Evolutionary conservation across 768 basidiomycete species (phyloP).

Genomic region (Lactifluus echinatus): DNA sequence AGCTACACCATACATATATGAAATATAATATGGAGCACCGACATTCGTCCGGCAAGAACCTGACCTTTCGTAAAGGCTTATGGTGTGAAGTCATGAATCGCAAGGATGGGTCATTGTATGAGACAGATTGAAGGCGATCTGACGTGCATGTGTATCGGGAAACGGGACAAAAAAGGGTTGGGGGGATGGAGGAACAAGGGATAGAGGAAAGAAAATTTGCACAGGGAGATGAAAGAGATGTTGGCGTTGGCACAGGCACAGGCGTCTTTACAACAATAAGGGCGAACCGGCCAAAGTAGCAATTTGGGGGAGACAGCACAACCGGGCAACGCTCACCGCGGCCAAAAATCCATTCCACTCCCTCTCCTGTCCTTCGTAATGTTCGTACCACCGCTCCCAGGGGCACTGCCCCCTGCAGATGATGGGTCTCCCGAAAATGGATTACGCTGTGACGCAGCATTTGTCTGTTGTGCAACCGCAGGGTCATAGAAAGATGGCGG

Average conservation of each 20-base stretch:
- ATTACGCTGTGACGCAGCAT: conserved; percentile 28
- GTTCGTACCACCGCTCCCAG: conserved; percentile 38
- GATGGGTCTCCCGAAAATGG: conserved; percentile 24
- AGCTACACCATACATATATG: conserved; percentile 20
- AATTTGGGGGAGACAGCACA: background rate
- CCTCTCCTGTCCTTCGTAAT: conserved; percentile 44
- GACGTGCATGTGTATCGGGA: conserved; percentile 10
- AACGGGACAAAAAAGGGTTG: background rate
- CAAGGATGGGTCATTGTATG: conserved; percentile 8
- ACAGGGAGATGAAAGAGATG: conserved; percentile 13
- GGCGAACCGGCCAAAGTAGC: background rate
- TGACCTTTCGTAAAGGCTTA: background rate
- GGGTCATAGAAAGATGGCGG: conserved; percentile 65
- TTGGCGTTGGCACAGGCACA: background rate
- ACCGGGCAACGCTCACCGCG: conserved; percentile 39
- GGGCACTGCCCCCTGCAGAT: conserved; percentile 14
- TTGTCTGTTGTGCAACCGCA: conserved; percentile 37
- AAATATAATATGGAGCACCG: conserved; percentile 11
- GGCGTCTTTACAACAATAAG: background rate
- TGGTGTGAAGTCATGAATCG: conserved; percentile 3
- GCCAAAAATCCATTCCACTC: conserved; percentile 68
- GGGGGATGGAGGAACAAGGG: conserved; percentile 1
- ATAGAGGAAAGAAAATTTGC: conserved; percentile 12
- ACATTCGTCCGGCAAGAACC: conserved; percentile 8
- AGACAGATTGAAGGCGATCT: background rate